Conservation (phyloP, 140 eudicot species). For the Erigeron philadelphicus region DNA sequence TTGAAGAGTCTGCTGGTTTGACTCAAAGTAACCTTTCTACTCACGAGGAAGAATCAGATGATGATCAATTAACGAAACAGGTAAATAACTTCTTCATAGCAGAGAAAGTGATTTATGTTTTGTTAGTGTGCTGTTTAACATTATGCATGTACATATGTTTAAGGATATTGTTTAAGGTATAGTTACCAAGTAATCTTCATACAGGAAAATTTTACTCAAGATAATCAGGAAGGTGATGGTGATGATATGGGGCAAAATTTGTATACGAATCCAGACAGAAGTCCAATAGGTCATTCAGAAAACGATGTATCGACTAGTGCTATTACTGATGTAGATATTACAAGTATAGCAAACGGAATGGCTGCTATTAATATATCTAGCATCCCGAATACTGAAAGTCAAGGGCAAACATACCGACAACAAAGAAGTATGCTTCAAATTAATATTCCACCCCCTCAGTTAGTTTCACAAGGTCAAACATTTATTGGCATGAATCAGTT, state of each 20-base stretch:
- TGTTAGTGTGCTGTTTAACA: too few species aligned
- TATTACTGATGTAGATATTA: conserved; percentile 14
- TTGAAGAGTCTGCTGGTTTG: conserved; percentile 38
- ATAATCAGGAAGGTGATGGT: conserved; percentile 28
- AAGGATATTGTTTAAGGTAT: background rate
- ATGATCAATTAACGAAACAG: conserved; percentile 48
- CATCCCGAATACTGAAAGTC: conserved; percentile 31
- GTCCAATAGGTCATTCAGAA: conserved; percentile 29
- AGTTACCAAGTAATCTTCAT: conserved; percentile 10
- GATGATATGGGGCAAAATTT: conserved; percentile 30
- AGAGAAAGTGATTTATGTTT: background rate
- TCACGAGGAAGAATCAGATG: conserved; percentile 72
- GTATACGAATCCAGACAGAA: conserved; percentile 30
- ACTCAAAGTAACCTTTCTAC: conserved; percentile 49
- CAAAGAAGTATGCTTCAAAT: conserved; percentile 35
- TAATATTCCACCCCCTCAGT: conserved; percentile 30
- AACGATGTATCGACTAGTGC: conserved; percentile 28
- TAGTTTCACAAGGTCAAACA: conserved; percentile 36
- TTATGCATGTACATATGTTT: too few species aligned
- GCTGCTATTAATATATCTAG: conserved; percentile 30
- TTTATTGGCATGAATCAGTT: conserved; percentile 35
- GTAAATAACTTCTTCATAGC: conserved; percentile 19
- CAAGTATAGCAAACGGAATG: conserved; percentile 34
- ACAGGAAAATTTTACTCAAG: conserved; percentile 40
- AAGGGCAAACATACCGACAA: conserved; percentile 33